A percentile compares a stretch with the other conserved stretches of the same genome.
Evolutionary conservation across 2,329 filamentous ascomycete genomes (phyloP).

Genomic region (Dothistroma pini): DNA sequence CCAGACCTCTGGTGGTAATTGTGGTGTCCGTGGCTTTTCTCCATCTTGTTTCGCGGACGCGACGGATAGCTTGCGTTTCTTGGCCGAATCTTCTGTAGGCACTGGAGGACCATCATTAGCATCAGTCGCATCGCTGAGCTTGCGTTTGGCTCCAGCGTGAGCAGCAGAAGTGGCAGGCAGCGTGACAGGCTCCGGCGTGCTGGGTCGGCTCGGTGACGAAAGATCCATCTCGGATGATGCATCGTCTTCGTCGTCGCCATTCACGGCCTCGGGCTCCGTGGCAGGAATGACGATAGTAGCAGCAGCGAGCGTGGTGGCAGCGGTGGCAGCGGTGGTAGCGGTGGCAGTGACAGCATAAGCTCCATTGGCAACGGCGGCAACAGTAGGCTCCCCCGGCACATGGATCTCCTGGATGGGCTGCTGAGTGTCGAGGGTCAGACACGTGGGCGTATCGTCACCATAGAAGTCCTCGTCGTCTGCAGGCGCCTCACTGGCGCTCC

Average conservation of each 20-base stretch:
- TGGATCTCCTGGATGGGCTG: background rate
- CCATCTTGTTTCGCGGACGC: background rate
- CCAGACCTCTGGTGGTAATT: conserved; percentile 28
- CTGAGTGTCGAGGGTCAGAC: background rate
- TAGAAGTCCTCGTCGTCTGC: conserved; percentile 19
- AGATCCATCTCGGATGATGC: conserved; percentile 31
- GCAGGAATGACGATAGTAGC: background rate
- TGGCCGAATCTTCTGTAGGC: conserved; percentile 15
- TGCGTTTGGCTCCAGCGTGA: conserved; percentile 30
- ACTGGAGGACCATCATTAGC: conserved; percentile 11
- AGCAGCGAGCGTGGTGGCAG: conserved; percentile 7
- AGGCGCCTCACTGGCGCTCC: conserved; percentile 15
- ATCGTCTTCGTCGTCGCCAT: conserved; percentile 17
- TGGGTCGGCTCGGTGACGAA: conserved; percentile 24
- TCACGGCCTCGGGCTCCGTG: background rate
- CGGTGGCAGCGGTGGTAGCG: background rate
- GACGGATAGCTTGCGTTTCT: conserved; percentile 23
- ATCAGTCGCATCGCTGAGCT: conserved; percentile 22
- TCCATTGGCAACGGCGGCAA: background rate
- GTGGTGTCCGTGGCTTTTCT: conserved; percentile 5
- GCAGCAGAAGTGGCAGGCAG: conserved; percentile 8
- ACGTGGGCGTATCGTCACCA: conserved; percentile 2
- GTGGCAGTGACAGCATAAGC: background rate
- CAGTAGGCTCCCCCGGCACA: background rate
- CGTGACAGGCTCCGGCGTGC: conserved; percentile 17